Conservation (phyloP, 495 filamentous ascomycete genomes). For the Trypethelium eluteriae region DNA sequence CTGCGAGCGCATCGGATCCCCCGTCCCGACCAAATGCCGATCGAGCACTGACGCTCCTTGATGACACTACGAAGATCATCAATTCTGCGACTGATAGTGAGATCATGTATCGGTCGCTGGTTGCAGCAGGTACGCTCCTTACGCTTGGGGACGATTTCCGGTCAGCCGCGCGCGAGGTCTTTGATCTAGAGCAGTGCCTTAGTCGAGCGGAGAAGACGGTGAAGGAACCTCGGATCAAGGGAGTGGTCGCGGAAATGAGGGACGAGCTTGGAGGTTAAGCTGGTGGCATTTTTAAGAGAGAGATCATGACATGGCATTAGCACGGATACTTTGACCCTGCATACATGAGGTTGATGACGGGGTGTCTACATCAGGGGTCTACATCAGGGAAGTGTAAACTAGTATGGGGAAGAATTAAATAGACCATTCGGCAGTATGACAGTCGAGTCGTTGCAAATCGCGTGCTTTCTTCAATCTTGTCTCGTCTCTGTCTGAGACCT, state of each 20-base stretch:
- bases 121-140: constrained; percentile 73
- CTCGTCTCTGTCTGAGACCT: no score
- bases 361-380: no score
- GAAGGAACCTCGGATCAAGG: constrained; percentile 51
- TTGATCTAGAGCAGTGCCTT: constrained; percentile 39
- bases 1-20: background rate
- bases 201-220: constrained; percentile 39
- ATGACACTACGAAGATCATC: constrained; percentile 56
- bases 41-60: constrained; percentile 51
- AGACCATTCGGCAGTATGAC: no score
- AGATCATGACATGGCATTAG: no score
- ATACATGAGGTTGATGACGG: no score
- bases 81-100: constrained; percentile 65
- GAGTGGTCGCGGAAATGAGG: constrained; percentile 52
- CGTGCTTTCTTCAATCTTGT: no score
- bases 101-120: constrained; percentile 71
- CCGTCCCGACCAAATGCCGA: constrained; percentile 39
- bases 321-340: no score
- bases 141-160: constrained; percentile 44
- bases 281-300: background rate
- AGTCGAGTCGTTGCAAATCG: no score
- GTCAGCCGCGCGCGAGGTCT: constrained; percentile 43
- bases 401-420: no score
- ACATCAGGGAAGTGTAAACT: no score
- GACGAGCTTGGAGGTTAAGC: constrained; percentile 23